phyloP scores from a whole-genome alignment of 164 flowering plant genomes.

The Euptelea pleiosperma region DNA sequence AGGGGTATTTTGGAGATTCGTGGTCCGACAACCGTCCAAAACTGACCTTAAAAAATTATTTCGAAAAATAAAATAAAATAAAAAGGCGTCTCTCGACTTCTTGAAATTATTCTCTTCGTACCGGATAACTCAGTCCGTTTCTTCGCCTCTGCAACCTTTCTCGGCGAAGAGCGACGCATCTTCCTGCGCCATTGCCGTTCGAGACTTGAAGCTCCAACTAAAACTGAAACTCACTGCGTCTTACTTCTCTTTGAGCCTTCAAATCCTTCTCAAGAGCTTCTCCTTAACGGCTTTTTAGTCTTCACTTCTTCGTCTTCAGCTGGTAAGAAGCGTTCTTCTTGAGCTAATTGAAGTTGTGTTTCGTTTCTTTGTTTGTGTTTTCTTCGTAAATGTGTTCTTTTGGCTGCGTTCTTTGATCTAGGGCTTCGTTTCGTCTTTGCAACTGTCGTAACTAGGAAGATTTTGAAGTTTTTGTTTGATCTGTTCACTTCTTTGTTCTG shows the following conservation, averaged over 20 bases:
- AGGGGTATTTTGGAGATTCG: too few relatives aligned
- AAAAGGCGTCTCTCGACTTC: too few relatives aligned
- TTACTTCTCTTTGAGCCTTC: neutral
- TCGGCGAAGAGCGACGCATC: neutral
- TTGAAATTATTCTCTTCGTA: too few relatives aligned
- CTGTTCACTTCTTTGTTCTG: too few relatives aligned
- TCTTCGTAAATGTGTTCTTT: neutral
- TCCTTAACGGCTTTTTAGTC: neutral
- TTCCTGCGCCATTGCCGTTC: slow-evolving; percentile 11
- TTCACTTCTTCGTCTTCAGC: neutral
- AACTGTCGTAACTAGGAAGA: too few relatives aligned
- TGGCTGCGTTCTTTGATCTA: too few relatives aligned
- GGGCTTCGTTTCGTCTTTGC: too few relatives aligned
- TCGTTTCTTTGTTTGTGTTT: neutral
- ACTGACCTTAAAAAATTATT: too few relatives aligned
- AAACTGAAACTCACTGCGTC: neutral
- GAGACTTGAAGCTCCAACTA: neutral
- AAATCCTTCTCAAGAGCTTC: neutral
- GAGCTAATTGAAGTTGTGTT: neutral
- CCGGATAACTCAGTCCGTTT: too few relatives aligned
- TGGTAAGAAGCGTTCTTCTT: neutral
- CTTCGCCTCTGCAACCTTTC: slow-evolving; percentile 3
- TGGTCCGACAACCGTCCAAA: too few relatives aligned
- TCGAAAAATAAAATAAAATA: too few relatives aligned
- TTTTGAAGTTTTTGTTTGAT: too few relatives aligned